phyloP scores from a whole-genome alignment of 2,329 filamentous ascomycete species.

The Escovopsis sp. region DNA sequence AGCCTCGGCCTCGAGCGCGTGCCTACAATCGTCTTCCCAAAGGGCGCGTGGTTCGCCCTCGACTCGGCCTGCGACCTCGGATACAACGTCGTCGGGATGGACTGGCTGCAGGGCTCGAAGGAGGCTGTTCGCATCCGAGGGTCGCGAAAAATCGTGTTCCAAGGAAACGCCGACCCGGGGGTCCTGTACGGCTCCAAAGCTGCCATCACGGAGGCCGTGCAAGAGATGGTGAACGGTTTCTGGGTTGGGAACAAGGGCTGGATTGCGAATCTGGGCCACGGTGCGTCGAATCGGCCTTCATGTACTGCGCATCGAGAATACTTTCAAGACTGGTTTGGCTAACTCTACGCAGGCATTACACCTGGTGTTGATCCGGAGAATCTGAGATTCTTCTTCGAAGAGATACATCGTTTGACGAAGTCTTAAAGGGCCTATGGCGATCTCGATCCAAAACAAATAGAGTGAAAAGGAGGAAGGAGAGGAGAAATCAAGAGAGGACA shows the following conservation, averaged over 20 bases:
- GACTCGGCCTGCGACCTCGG: constrained; percentile 76
- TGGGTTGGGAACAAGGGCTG: constrained; percentile 69
- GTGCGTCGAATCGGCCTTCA: constrained; percentile 32
- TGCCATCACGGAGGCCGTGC: constrained; percentile 67
- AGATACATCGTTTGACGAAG: constrained; percentile 62
- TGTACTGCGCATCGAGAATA: no score
- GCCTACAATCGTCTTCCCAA: constrained; percentile 96
- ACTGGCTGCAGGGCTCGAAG: constrained; percentile 85
- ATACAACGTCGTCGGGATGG: constrained; percentile 86
- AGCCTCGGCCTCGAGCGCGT: constrained; percentile 66
- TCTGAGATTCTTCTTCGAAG: constrained; percentile 84
- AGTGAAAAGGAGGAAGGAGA: background rate
- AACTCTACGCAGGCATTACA: constrained; percentile 54
- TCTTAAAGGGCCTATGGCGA: constrained; percentile 4
- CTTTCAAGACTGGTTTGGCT: constrained; percentile 1
- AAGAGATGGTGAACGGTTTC: constrained; percentile 81
- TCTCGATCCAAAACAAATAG: background rate
- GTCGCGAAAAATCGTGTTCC: constrained; percentile 60
- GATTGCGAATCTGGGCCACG: constrained; percentile 95
- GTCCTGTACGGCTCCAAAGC: constrained; percentile 74
- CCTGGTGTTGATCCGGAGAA: constrained; percentile 90
- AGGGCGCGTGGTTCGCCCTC: constrained; percentile 91
- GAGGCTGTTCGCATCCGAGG: constrained; percentile 70
- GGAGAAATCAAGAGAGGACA: background rate
- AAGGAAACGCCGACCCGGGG: constrained; percentile 93